Evolutionary conservation across 2,329 filamentous ascomycete genomes (phyloP).

Genomic region (Sporothrix mexicana): DNA sequence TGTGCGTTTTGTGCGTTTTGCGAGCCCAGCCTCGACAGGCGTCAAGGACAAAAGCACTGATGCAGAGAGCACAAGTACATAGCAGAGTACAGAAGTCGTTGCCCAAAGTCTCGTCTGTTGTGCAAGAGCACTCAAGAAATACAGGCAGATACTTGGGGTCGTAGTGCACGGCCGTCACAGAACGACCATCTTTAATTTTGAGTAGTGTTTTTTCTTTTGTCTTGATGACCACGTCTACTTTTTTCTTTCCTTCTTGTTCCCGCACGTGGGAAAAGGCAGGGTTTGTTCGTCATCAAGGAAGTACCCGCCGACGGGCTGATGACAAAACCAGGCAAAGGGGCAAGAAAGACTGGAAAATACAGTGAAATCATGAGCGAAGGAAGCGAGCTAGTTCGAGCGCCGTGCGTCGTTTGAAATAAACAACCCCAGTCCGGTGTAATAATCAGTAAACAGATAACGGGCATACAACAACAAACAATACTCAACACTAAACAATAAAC

Average conservation of each 20-base stretch:
- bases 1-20: neutral
- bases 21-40: neutral
- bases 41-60: neutral
- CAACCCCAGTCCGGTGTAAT: no score
- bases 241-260: neutral
- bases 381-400: constrained; percentile 13
- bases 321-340: constrained; percentile 15
- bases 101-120: constrained; percentile 12
- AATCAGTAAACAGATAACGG: neutral
- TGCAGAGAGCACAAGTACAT: neutral
- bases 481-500: neutral
- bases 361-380: neutral
- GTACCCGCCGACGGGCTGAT: constrained; percentile 2
- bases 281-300: neutral
- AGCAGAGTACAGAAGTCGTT: constrained; percentile 3
- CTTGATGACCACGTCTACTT: neutral
- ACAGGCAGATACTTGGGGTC: neutral
- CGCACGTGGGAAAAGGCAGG: constrained; percentile 19
- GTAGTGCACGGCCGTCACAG: constrained; percentile 11
- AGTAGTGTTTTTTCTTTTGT: neutral
- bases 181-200: neutral
- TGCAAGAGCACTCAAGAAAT: neutral
- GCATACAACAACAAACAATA: constrained; percentile 12
- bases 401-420: constrained; percentile 1
- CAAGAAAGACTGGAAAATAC: neutral